Evolutionary conservation across 371 early-diverging fungal genomes (phyloP), one percentile per base, ranked within the genome.

Genomic region (Mucor indicus): DNA sequence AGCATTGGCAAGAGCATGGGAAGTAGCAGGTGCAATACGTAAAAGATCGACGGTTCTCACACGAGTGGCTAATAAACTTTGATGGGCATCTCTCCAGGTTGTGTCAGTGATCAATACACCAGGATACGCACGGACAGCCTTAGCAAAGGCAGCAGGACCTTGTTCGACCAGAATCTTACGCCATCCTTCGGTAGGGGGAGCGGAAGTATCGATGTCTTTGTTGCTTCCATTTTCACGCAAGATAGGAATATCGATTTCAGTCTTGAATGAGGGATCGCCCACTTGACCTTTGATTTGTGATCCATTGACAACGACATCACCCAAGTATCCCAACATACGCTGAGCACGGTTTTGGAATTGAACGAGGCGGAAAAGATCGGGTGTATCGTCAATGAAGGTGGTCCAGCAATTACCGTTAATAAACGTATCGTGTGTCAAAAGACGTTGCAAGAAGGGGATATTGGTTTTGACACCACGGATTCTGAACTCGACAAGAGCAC

Each of bases 381-480:
- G 95, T 0, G 95, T 89, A 57, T 95, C 97, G 59, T 96, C 97
- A 60, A 96, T 94, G 47, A 94, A 95, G 11, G 97, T 96, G 15
- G 97, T 96, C 96, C 96, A 96, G 55, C 91, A 81, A 55, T 81
- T 78, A 31, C 87, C 91, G 38, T 69, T 69, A 32, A 84, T 81
- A 49, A 92, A 91, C 2, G 83, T 84, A 11, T 81, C 82, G 67
- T 92, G 86, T 2, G 85, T 86, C 35, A 96, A 68, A 38, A 96
- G 75, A 41, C 87, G 81, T 67, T 88, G 90, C 44, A 97, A 75
- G 77, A 96, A 97, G 38, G 87, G 85, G 65, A 95, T 91, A 69
- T 96, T 97, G 56, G 96, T 96, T 68, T 97, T 93, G 58, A 97
- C 86, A 50, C 98, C 98, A 58, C 95, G 87, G 44, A 96, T 90